phyloP scores from a whole-genome alignment of 208 protist species.

The Crithidia bombi region DNA sequence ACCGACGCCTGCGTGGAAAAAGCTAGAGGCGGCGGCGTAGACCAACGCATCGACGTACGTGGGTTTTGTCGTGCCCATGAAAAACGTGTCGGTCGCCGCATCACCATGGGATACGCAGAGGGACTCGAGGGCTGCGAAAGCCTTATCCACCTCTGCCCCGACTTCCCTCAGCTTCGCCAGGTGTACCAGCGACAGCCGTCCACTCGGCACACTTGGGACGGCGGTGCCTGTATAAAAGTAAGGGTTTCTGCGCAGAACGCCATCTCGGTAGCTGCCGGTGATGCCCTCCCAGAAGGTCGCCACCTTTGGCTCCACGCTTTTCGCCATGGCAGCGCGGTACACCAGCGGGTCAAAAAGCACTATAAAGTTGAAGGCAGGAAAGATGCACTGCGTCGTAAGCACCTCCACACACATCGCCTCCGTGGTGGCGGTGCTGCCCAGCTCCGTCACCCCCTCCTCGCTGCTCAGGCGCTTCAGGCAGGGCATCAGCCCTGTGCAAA shows the following conservation, averaged over 20 bases:
- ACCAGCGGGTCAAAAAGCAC: constrained; percentile 57
- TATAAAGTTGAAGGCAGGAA: constrained; percentile 83
- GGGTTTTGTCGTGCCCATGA: constrained; percentile 63
- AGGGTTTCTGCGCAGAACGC: constrained; percentile 49
- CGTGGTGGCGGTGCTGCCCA: constrained; percentile 37
- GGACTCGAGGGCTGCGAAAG: constrained; percentile 56
- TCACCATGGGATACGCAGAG: constrained; percentile 35
- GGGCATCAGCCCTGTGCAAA: constrained; percentile 38
- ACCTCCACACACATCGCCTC: constrained; percentile 50
- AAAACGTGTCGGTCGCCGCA: constrained; percentile 45
- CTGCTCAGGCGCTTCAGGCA: constrained; percentile 48
- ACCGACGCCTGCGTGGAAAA: constrained; percentile 77
- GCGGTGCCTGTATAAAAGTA: constrained; percentile 40
- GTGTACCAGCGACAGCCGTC: constrained; percentile 26
- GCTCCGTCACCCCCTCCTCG: constrained; percentile 37
- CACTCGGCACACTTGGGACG: constrained; percentile 17
- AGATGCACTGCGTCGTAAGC: constrained; percentile 55
- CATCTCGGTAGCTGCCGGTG: constrained; percentile 51
- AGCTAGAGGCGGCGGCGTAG: constrained; percentile 74
- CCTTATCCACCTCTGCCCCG: constrained; percentile 46
- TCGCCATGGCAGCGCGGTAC: constrained; percentile 50
- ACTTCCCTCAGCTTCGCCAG: constrained; percentile 55
- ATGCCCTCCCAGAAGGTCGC: constrained; percentile 62
- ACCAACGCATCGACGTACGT: constrained; percentile 70
- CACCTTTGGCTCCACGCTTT: constrained; percentile 67